Percentiles rank a stretch among this genome's conserved stretches.
These are phyloP conservation scores for Epithemia pelagica DNA, from an alignment of 108 stramenopile genomes.

Conservation along the genomic window DNA sequence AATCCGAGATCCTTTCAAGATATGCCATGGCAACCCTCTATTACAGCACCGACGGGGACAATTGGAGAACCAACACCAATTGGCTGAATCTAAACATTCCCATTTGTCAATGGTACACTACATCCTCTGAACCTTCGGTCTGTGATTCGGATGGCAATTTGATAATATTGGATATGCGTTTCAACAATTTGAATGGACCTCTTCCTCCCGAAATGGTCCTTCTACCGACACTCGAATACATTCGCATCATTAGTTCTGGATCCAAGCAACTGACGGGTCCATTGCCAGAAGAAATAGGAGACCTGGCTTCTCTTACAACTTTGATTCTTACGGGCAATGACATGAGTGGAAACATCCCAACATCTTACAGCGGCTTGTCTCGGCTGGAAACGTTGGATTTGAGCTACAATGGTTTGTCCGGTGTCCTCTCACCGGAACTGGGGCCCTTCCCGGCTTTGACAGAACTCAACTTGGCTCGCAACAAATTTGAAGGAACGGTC, in stretches of 20 bases:
- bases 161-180: neutral
- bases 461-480: conserved; percentile 17
- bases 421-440: neutral
- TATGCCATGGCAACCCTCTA: conserved; percentile 18
- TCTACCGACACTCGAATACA: neutral
- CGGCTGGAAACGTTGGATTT: conserved; percentile 1
- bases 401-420: conserved; percentile 3
- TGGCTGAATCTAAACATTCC: conserved; percentile 5
- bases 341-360: neutral
- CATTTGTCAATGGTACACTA: neutral
- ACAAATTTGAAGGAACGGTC: conserved; percentile 25
- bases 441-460: neutral
- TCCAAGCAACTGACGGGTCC: neutral
- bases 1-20: neutral
- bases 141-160: neutral
- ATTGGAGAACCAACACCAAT: conserved; percentile 8
- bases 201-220: neutral
- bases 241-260: neutral
- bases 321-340: neutral
- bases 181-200: neutral
- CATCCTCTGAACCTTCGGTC: neutral
- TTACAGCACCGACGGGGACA: conserved; percentile 17
- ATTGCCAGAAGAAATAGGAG: neutral
- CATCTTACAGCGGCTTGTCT: neutral
- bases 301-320: neutral